Evolutionary conservation across 2,329 filamentous ascomycete species (phyloP).

Genomic region (Aspergillus aculeatus): DNA sequence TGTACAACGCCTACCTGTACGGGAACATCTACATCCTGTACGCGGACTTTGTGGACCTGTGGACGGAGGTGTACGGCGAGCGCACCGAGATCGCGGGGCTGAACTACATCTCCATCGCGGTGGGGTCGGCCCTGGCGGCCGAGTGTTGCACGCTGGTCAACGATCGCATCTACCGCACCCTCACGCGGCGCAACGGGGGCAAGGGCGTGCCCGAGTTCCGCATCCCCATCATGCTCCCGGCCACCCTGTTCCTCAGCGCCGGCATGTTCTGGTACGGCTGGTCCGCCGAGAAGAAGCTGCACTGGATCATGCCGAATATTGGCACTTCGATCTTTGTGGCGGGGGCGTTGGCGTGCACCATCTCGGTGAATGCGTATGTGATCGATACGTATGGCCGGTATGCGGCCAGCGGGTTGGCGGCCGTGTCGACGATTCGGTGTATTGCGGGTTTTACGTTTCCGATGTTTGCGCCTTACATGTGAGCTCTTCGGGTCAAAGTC

Average conservation of each 20-base stretch:
- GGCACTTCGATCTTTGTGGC: conserved; percentile 49
- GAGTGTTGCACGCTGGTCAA: conserved; percentile 36
- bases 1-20: conserved; percentile 59
- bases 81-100: conserved; percentile 57
- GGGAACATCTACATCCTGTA: conserved; percentile 42
- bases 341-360: conserved; percentile 41
- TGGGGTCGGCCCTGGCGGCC: conserved; percentile 60
- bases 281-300: conserved; percentile 48
- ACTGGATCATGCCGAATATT: conserved; percentile 56
- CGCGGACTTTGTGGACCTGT: conserved; percentile 54
- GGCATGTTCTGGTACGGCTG: conserved; percentile 60
- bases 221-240: conserved; percentile 57
- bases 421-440: conserved; percentile 28
- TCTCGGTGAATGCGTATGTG: conserved; percentile 35
- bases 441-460: conserved; percentile 37
- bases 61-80: conserved; percentile 55
- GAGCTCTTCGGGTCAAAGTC: no score
- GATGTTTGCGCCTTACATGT: conserved; percentile 34
- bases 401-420: conserved; percentile 32
- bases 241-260: conserved; percentile 51
- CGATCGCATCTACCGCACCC: conserved; percentile 26
- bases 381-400: conserved; percentile 35
- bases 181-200: conserved; percentile 44
- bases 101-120: conserved; percentile 61
- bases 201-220: conserved; percentile 58